Base-by-base conservation (phyloP, 192 early-diverging fungal genomes). In the Backusella morwellensis region DNA sequence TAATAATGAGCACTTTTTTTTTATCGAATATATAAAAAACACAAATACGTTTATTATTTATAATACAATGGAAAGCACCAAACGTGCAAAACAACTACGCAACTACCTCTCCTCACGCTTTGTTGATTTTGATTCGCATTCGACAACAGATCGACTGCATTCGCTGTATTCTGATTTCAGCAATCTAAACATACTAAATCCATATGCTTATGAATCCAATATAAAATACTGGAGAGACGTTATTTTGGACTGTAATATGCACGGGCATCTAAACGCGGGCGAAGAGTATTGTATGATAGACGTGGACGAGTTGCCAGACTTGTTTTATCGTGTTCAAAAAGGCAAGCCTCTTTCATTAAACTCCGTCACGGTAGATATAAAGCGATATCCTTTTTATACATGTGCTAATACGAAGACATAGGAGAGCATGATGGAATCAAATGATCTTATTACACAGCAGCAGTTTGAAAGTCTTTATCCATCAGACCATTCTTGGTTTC, bases 91-190 rank as follows among this genome's bases (percentile, higher is more conserved):
- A n/a, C 21, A 9, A 0, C 50, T 80, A 54, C 73, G 67, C 8
- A 3, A 36, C 19, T 80, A 80, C 26, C 54, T 80, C 21, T 68
- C 74, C 42, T 29, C 26, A 1, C 74, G 75, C 26, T 80, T 72
- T 72, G 66, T 70, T 34, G 78, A 80, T 23, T 80, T 80, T 66
- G 40, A 66, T 15, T 42, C 42, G 19, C 42, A 78, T 1, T n/a
- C 26, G 3, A 44, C 70, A 15, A 72, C 70, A 14, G 70, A 72
- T 23, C 81, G 85, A 4, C 63, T 84, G 5, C 68, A 35, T 36
- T 86, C 85, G 3, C 77, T 86, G 15, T 86, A 82, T 41, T 86
- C 85, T 0, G 83, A 84, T 42, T 86, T 86, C 35, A 74, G 78
- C 63, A 84, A 80, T 29, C 66, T 86, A 36, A 80, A 82, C 35